Evolutionary conservation across 2,329 filamentous ascomycete genomes (phyloP).

Genomic region (Blumeriella jaapii): DNA sequence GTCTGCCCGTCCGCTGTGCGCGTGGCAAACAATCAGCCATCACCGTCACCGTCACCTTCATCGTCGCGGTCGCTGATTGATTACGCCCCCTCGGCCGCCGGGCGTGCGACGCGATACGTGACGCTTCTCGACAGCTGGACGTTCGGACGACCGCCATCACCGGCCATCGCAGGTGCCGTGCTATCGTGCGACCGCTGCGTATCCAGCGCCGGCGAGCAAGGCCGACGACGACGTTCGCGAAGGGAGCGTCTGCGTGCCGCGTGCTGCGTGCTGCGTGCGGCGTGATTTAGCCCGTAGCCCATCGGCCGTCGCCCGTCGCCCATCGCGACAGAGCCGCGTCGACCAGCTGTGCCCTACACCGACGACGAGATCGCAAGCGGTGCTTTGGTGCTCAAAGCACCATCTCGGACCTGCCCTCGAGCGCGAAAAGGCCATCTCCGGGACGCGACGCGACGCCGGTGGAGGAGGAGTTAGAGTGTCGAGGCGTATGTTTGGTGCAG

Average conservation of each 20-base stretch:
- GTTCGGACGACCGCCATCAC: constrained; percentile 14
- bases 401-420: constrained; percentile 8
- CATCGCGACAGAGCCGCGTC: constrained; percentile 13
- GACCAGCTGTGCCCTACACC: constrained; percentile 3
- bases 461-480: constrained; percentile 23
- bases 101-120: constrained; percentile 15
- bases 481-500: constrained; percentile 21
- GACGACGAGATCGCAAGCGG: constrained; percentile 9
- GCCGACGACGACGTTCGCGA: constrained; percentile 2
- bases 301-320: constrained; percentile 15
- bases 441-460: constrained; percentile 40
- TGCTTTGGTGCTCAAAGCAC: neutral
- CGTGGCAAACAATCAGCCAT: constrained; percentile 6
- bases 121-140: constrained; percentile 12
- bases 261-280: constrained; percentile 7
- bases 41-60: constrained; percentile 3
- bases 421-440: constrained; percentile 23
- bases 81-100: constrained; percentile 8
- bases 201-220: neutral
- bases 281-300: constrained; percentile 20
- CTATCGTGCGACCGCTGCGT: constrained; percentile 11
- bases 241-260: constrained; percentile 7
- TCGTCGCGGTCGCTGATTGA: constrained; percentile 10
- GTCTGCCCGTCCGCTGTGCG: constrained; percentile 8
- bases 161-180: constrained; percentile 12